Evolutionary conservation across 768 basidiomycete species (phyloP), one percentile per base, ranked within the genome.

Genomic region (Tremella mesenterica): DNA sequence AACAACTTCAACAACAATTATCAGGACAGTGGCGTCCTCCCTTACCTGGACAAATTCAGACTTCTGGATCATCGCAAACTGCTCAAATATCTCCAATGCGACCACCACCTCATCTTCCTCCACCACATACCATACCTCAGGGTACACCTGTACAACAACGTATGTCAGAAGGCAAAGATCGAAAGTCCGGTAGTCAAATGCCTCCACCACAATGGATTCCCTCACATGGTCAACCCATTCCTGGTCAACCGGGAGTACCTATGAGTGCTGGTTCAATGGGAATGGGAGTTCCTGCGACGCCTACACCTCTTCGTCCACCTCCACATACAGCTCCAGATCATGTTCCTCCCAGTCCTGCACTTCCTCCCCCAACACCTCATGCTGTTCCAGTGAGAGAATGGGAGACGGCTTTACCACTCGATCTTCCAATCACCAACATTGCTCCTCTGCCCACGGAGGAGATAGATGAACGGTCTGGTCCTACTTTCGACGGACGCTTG

Each of bases 371-470:
- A 25, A 20, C 59, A 3, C 23, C 45, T 2, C 27, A 46, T 41
- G 28, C 38, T 18, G 27, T 64, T 13, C 66, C 69, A 1, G 52
- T 69, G 18, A 62, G 63, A 53, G 65, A 59, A 41, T 73, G 71
- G 71, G 57, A 66, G 53, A 43, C 48, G 10, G 52, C 53, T 20
- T 59, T 71, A 5, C 54, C 57, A 12, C 76, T 82, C 50, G 81
- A 82, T 70, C 79, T 79, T 14, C 74, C 76, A 28, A 78, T 81
- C 18, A 86, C 85, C 7, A 76, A 77, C 18, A 76, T 87, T 38
- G 79, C 81, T 7, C 71, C 79, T 50, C 79, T 89, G 2, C 84
- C 85, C 1, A 76, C 83, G 9, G 69, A 75, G 44, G 77, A 79
- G 12, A 80, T 81, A n/a, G 72, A 76, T 1, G 71, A 69, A 51